phyloP scores from a whole-genome alignment of 106 monocot genomes.

The Amphibolis antarctica region DNA sequence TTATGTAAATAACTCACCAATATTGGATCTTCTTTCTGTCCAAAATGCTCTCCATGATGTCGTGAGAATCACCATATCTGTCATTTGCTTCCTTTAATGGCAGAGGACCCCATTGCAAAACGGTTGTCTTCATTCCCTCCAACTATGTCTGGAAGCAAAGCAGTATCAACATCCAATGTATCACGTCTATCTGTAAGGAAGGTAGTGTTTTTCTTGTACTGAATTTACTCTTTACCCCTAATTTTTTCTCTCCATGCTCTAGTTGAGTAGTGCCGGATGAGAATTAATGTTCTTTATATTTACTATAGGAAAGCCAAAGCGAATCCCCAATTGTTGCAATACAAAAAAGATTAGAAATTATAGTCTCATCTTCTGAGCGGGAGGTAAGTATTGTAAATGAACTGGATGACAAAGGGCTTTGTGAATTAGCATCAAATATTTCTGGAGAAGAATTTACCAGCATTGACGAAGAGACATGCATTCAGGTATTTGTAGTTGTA shows the following conservation, averaged over 20 bases:
- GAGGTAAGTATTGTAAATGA: constrained; percentile 37
- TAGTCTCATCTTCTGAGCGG: constrained; percentile 26
- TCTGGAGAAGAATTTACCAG: constrained; percentile 41
- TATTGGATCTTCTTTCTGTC: no score
- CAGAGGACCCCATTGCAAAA: constrained; percentile 93
- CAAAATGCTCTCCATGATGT: no score
- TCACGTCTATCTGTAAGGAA: constrained; percentile 18
- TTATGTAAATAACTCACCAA: background rate
- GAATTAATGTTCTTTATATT: background rate
- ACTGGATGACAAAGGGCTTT: constrained; percentile 53
- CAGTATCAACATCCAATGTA: constrained; percentile 11
- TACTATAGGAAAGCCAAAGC: constrained; percentile 26
- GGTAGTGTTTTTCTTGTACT: constrained; percentile 24
- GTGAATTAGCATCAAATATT: constrained; percentile 52
- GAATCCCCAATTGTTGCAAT: constrained; percentile 41
- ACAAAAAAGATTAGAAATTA: constrained; percentile 55
- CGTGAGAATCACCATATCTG: background rate
- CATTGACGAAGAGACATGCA: constrained; percentile 27
- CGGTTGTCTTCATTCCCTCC: constrained; percentile 19
- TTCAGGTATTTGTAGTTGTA: constrained; percentile 36
- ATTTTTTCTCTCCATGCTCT: no score
- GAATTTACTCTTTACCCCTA: background rate
- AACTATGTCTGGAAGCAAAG: constrained; percentile 22
- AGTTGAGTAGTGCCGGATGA: no score
- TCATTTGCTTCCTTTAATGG: background rate